A percentile compares a stretch with the other conserved stretches of the same genome.
Conservation (phyloP, 2,329 filamentous ascomycete genomes). For the Sporothrix sp. region DNA sequence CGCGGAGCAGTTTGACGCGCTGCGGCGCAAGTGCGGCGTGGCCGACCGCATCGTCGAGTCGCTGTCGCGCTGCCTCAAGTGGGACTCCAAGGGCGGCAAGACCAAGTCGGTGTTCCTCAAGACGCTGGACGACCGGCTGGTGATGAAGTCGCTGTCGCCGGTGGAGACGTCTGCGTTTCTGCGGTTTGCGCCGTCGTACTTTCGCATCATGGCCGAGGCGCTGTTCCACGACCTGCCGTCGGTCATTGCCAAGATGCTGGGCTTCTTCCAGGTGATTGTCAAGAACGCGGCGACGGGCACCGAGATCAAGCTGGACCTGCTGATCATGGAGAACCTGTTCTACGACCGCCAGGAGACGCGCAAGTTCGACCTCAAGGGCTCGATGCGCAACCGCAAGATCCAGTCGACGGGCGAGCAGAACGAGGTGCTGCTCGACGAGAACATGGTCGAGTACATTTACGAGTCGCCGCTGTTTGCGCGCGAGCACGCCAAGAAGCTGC, state of each 20-base stretch:
- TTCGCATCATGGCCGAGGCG: constrained; percentile 92
- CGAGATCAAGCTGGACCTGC: constrained; percentile 87
- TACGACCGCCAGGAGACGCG: constrained; percentile 86
- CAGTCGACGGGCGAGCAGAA: constrained; percentile 92
- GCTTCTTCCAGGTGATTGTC: constrained; percentile 94
- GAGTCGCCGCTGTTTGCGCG: constrained; percentile 91
- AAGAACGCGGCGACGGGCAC: constrained; percentile 87
- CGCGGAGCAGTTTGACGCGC: constrained; percentile 92
- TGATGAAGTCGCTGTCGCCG: constrained; percentile 82
- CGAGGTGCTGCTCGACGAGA: constrained; percentile 93
- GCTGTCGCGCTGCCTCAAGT: constrained; percentile 88
- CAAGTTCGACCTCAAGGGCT: constrained; percentile 93
- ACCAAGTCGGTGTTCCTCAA: constrained; percentile 97
- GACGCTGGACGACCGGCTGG: constrained; percentile 86
- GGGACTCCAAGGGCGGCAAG: constrained; percentile 96
- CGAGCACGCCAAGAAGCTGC: constrained; percentile 90
- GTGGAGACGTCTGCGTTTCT: constrained; percentile 92
- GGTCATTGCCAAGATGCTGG: constrained; percentile 98
- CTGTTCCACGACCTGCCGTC: constrained; percentile 92
- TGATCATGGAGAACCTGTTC: constrained; percentile 97
- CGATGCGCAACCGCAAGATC: constrained; percentile 97
- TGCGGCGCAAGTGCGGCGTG: constrained; percentile 85
- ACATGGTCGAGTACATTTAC: constrained; percentile 98
- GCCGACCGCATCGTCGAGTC: constrained; percentile 92
- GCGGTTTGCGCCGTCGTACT: constrained; percentile 92